phyloP scores from a whole-genome alignment of 352 stramenopile genomes.

The Globisporangium nodosum region DNA sequence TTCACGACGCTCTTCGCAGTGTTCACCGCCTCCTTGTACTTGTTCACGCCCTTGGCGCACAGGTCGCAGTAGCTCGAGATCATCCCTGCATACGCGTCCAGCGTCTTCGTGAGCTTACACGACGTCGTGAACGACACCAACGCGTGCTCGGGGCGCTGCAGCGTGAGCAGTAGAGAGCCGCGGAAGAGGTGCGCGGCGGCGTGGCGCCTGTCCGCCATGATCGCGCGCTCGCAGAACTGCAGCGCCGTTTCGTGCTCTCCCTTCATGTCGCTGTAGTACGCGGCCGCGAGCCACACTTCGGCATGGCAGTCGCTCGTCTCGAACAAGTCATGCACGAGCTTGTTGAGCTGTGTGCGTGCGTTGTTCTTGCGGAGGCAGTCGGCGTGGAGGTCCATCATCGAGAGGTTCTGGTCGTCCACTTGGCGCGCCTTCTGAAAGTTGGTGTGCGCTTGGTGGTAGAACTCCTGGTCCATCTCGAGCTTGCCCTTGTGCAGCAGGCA shows the following conservation, averaged over 20 bases:
- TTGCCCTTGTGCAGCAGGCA: constrained; percentile 43
- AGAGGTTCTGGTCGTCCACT: constrained; percentile 55
- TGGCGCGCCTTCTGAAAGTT: constrained; percentile 54
- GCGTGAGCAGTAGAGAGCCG: constrained; percentile 49
- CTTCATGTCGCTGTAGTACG: constrained; percentile 73
- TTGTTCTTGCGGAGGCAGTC: constrained; percentile 49
- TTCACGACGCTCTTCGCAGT: constrained; percentile 65
- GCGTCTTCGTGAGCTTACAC: constrained; percentile 46
- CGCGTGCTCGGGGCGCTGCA: constrained; percentile 59
- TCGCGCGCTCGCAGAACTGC: constrained; percentile 67
- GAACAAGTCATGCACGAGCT: constrained; percentile 68
- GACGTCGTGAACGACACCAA: constrained; percentile 59
- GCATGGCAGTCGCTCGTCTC: constrained; percentile 43
- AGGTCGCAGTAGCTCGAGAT: constrained; percentile 73
- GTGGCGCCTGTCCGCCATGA: constrained; percentile 30
- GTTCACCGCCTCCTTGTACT: constrained; percentile 70
- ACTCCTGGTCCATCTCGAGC: constrained; percentile 60
- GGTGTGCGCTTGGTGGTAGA: constrained; percentile 45
- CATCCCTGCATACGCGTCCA: constrained; percentile 71
- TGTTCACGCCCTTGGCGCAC: constrained; percentile 48
- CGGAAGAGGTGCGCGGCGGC: constrained; percentile 55
- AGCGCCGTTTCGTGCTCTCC: constrained; percentile 60
- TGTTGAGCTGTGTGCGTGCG: constrained; percentile 45
- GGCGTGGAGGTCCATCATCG: constrained; percentile 60
- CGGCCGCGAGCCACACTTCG: constrained; percentile 68